Evolutionary conservation across 192 early-diverging fungal species (phyloP).

Genomic region (Dimargaris verticillata): DNA sequence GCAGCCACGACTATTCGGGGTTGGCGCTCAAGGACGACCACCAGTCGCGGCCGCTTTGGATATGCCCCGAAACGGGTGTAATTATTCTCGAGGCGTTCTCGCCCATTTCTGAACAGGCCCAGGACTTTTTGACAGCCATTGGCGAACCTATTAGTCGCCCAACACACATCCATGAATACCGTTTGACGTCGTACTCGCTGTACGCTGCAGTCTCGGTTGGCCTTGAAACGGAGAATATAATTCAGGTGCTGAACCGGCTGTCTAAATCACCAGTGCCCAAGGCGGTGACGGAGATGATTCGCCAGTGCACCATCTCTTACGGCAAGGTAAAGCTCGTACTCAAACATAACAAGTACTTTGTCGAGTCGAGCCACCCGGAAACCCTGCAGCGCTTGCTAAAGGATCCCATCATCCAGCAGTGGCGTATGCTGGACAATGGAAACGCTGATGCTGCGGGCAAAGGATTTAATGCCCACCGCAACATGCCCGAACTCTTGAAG

Average conservation of each 20-base stretch:
- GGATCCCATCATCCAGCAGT: conserved; percentile 52
- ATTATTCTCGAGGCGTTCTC: conserved; percentile 96
- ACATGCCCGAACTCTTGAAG: conserved; percentile 24
- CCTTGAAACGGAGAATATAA: conserved; percentile 77
- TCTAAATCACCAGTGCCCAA: conserved; percentile 76
- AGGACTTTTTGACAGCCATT: conserved; percentile 90
- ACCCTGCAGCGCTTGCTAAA: conserved; percentile 62
- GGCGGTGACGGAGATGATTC: conserved; percentile 56
- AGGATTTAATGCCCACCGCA: conserved; percentile 44
- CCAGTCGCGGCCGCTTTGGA: conserved; percentile 76
- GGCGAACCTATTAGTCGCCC: conserved; percentile 84
- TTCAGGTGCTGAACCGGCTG: conserved; percentile 73
- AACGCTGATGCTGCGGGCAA: conserved; percentile 21
- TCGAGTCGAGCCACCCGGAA: conserved; percentile 76
- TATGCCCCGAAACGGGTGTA: conserved; percentile 56
- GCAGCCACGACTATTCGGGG: conserved; percentile 54
- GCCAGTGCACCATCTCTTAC: conserved; percentile 66
- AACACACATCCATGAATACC: conserved; percentile 57
- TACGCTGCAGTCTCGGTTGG: conserved; percentile 98
- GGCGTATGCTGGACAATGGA: conserved; percentile 38
- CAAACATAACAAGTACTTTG: conserved; percentile 85
- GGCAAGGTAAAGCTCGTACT: conserved; percentile 95
- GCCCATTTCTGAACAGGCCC: conserved; percentile 85
- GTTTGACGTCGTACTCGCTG: conserved; percentile 82
- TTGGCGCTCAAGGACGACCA: conserved; percentile 79